Evolutionary conservation across 805 yeast species (phyloP).

Genomic region (Yarrowia sp.): DNA sequence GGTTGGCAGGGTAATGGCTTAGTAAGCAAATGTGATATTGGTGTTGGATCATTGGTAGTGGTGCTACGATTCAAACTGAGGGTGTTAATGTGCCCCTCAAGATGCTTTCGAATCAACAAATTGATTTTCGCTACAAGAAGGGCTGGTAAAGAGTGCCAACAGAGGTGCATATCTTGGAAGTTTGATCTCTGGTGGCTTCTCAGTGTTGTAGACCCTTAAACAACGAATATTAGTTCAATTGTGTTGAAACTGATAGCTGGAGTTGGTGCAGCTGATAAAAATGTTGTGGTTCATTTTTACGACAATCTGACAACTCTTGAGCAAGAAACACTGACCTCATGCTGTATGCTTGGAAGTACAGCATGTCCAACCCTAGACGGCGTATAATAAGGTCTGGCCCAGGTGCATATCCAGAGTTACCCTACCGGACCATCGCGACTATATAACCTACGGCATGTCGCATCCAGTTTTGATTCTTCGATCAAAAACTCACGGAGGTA

Average conservation of each 20-base stretch:
- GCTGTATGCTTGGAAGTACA: background rate
- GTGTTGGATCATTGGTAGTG: too few species aligned
- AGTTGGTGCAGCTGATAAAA: too few species aligned
- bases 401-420: background rate
- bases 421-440: background rate
- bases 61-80: too few species aligned
- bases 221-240: too few species aligned
- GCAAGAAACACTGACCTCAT: background rate
- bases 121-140: too few species aligned
- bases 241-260: background rate
- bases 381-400: background rate
- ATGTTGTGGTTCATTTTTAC: too few species aligned
- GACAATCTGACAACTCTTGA: background rate
- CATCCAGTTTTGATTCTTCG: constrained; percentile 21
- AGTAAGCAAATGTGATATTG: too few species aligned
- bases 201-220: too few species aligned
- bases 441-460: background rate
- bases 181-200: too few species aligned
- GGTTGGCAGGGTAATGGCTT: too few species aligned
- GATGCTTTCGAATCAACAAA: too few species aligned
- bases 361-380: background rate
- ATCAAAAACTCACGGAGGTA: constrained; percentile 27
- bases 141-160: background rate
- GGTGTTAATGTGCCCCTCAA: too few species aligned
- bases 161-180: background rate